Conservation (phyloP, 345 rosid species). For the Eucalyptus sp. region DNA sequence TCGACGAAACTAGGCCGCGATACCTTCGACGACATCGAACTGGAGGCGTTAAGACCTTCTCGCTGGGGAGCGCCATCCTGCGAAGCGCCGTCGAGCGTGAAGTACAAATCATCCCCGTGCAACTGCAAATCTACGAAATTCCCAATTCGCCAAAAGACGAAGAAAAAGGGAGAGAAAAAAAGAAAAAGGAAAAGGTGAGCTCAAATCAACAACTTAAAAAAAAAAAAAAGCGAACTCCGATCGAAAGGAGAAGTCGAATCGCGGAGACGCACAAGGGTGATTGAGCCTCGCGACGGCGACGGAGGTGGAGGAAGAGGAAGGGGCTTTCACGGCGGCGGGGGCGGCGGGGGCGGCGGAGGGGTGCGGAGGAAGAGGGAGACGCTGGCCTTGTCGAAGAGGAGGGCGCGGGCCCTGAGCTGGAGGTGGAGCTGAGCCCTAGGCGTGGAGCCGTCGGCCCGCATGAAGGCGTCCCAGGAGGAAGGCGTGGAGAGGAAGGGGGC, state of each 20-base stretch:
- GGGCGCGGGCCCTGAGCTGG: slow-evolving; percentile 89
- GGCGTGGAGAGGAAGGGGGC: slow-evolving; percentile 51
- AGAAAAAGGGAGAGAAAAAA: neutral
- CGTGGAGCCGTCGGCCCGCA: slow-evolving; percentile 62
- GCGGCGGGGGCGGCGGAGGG: neutral
- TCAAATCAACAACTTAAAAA: neutral
- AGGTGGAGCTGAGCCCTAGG: slow-evolving; percentile 78
- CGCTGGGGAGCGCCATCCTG: slow-evolving; percentile 37
- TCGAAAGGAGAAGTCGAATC: neutral
- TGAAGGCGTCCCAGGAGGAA: slow-evolving; percentile 67
- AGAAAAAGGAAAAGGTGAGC: neutral
- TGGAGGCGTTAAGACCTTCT: slow-evolving; percentile 24
- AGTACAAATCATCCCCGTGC: slow-evolving; percentile 82
- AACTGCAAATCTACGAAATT: slow-evolving; percentile 52
- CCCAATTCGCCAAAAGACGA: neutral
- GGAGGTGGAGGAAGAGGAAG: slow-evolving; percentile 18
- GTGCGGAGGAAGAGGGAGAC: slow-evolving; percentile 56
- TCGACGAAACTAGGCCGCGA: neutral
- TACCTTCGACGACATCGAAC: slow-evolving; percentile 37
- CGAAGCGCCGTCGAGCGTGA: slow-evolving; percentile 41
- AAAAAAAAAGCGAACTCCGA: neutral
- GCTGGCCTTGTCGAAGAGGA: slow-evolving; percentile 74
- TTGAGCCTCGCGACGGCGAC: slow-evolving; percentile 56
- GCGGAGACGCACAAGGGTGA: slow-evolving; percentile 37
- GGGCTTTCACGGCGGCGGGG: neutral